Percentiles rank a stretch among this genome's conserved stretches.
Evolutionary conservation across 2,329 filamentous ascomycete species (phyloP).

Genomic region (Plenodomus biglobosus): DNA sequence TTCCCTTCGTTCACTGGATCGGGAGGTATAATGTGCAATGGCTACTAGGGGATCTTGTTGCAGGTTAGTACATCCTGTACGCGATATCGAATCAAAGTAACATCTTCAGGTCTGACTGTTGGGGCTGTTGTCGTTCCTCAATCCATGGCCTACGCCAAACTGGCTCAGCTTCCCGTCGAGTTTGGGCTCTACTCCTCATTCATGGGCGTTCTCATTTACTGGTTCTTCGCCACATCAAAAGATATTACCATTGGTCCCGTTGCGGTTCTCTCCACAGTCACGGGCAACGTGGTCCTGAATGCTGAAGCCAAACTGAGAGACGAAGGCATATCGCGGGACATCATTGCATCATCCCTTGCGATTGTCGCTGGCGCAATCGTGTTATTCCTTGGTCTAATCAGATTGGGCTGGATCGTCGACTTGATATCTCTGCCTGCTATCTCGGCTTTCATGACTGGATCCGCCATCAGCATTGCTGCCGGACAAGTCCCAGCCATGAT

Average conservation of each 20-base stretch:
- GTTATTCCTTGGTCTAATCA: constrained; percentile 73
- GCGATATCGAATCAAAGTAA: constrained; percentile 5
- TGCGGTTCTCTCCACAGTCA: constrained; percentile 89
- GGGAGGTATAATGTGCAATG: constrained; percentile 84
- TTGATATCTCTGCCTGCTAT: constrained; percentile 90
- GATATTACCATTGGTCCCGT: constrained; percentile 98
- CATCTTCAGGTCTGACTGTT: constrained; percentile 63
- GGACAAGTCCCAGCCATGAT: constrained; percentile 83
- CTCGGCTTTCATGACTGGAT: constrained; percentile 97
- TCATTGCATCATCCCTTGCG: constrained; percentile 63
- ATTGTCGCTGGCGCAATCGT: constrained; percentile 81
- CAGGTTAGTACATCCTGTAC: constrained; percentile 59
- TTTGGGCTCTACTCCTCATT: constrained; percentile 95
- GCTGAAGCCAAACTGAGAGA: constrained; percentile 54
- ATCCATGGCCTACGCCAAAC: constrained; percentile 88
- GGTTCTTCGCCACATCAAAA: constrained; percentile 98
- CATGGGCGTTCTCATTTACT: constrained; percentile 92
- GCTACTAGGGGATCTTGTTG: constrained; percentile 85
- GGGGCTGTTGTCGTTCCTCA: constrained; percentile 85
- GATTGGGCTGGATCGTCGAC: constrained; percentile 89
- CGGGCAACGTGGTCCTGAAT: constrained; percentile 73
- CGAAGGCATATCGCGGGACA: constrained; percentile 39
- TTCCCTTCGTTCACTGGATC: constrained; percentile 92
- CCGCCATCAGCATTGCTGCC: constrained; percentile 81
- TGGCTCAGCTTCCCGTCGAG: constrained; percentile 75